Evolutionary conservation across 2,329 filamentous ascomycete genomes (phyloP), one percentile per base, ranked within the genome.

Genomic region (Trichophyton simii): DNA sequence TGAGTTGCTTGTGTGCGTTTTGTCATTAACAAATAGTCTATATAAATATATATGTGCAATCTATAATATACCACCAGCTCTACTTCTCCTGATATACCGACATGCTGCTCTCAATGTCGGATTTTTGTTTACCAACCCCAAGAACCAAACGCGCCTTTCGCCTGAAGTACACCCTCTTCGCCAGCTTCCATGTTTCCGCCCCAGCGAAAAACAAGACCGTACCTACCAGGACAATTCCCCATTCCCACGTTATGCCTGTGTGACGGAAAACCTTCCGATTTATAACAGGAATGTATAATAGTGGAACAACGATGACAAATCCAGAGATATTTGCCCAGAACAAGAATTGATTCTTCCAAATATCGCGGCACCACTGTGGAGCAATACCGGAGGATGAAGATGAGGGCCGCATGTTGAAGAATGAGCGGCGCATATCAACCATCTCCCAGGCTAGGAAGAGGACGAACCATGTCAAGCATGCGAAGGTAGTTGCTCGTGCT

Each of bases 401-500:
- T 13, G 77, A 76, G 0, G 86, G 83, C 68, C 87, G 82, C 83
- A 89, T 87, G 67, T 81, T 79, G 80, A 90, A 90, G 77, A 90
- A 88, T 4, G 82, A 86, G 41, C 85, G 82, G 18, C 87, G 84
- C 75, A 87, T 81, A 67, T 88, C 80, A 62, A 89, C 79, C 80
- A 89, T 86, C 71, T 90, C 87, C 87, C 87, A 91, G 0, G 87
- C 87, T 3, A 88, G 78, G 76, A 90, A 87, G n/a, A 90, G 79
- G 0, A 86, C 85, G 66, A 86, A 87, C 87, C 87, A 90, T 0
- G 87, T 89, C 60, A 90, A 78, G 65, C 83, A 87, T 28, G 85
- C 85, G 68, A 90, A 90, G 4, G 83, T 87, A 0, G 87, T 88
- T 0, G 86, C 85, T 11, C 87, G 83, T 0, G 87, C 87, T 20